Percentiles rank a stretch among this genome's conserved stretches.
Evolutionary conservation across 2,329 filamentous ascomycete species (phyloP).

Genomic region (Cytospora piceicola): DNA sequence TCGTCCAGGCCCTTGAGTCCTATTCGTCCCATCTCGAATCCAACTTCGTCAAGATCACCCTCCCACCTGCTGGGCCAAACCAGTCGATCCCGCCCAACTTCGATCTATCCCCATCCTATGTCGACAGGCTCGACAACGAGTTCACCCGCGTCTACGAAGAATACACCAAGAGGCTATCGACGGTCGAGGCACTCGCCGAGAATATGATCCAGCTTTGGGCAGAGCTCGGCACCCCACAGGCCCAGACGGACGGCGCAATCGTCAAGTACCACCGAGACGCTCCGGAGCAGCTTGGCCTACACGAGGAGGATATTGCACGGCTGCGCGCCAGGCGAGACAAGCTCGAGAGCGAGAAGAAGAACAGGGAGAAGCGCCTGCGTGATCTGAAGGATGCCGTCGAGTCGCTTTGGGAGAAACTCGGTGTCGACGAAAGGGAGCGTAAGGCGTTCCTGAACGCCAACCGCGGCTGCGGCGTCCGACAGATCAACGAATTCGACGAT

Average conservation of each 20-base stretch:
- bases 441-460: constrained; percentile 86
- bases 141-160: constrained; percentile 97
- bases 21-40: constrained; percentile 95
- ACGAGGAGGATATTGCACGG: constrained; percentile 79
- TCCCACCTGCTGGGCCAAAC: constrained; percentile 81
- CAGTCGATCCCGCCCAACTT: constrained; percentile 80
- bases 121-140: constrained; percentile 83
- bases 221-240: constrained; percentile 90
- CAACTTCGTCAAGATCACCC: constrained; percentile 80
- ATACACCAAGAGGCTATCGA: constrained; percentile 80
- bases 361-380: constrained; percentile 69
- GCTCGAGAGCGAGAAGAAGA: constrained; percentile 84
- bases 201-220: constrained; percentile 95
- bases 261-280: constrained; percentile 88
- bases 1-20: constrained; percentile 90
- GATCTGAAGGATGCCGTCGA: constrained; percentile 82
- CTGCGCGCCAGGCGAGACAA: constrained; percentile 78
- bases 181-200: constrained; percentile 75
- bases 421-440: constrained; percentile 79
- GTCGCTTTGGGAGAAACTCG: constrained; percentile 84
- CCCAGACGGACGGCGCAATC: constrained; percentile 85
- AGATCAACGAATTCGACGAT: constrained; percentile 95
- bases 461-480: constrained; percentile 85
- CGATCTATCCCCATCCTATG: constrained; percentile 89
- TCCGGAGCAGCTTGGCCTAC: constrained; percentile 91